Evolutionary conservation across 148 eudicot genomes (phyloP), one percentile per base, ranked within the genome.

Genomic region (Diospyros lotus): DNA sequence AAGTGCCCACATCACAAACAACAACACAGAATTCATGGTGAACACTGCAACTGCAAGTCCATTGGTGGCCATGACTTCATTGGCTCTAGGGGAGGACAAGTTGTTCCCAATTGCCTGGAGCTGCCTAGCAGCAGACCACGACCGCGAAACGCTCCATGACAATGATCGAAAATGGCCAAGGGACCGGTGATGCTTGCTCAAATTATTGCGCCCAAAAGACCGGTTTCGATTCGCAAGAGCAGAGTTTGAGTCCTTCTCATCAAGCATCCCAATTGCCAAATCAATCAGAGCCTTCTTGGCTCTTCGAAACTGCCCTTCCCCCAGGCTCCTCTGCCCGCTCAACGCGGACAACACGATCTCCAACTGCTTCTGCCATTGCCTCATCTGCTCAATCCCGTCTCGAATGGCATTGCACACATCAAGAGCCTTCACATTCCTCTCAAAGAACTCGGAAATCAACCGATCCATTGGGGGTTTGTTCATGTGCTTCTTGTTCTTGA

Each of bases 61-160:
- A 64, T 90, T 85, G 3, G 88, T 93, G 6, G 91, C 85, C 58
- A 68, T 59, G 5, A 83, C 67, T 54, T 93, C 98, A 71, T 86
- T 90, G 14, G 83, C 75, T 61, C 63, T 80, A 0, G 98, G 98
- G 3, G 88, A 75, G 17, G 68, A 72, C 44, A 93, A 10, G 15
- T 84, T 91, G 56, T 77, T 70, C 62, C 88, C 88, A 66, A 93
- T 89, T 40, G 92, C 92, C 71, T 90, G 98, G 41, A 93, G 77
- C 72, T 93, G 98, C 74, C 74, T 86, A 10, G 90, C 84, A 52
- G 98, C 96, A 0, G 98, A 93, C 98, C 98, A 93, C 4, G 83
- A 70, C 80, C 93, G 64, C 9, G 96, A 93, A 75, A 93, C 98
- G 62, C 98, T 89, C 96, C 98, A 93, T 0, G 98, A 93, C 6